A percentile compares a stretch with the other conserved stretches of the same genome.
Conservation (phyloP, 140 eudicot species). For the Erigeron philadelphicus region DNA sequence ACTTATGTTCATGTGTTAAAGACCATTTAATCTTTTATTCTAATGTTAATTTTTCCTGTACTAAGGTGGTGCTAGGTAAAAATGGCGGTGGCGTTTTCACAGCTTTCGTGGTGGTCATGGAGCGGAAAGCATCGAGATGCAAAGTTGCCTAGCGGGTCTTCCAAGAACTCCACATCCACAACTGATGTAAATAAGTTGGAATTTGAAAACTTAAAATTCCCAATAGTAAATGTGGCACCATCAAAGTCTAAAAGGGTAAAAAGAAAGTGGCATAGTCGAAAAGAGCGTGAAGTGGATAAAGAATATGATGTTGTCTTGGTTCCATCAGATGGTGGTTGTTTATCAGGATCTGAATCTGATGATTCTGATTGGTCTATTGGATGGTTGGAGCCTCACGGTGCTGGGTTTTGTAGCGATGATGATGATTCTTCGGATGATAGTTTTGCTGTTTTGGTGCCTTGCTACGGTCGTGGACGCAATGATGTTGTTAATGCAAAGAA, state of each 20-base stretch:
- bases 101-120: conserved; percentile 65
- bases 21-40: background rate
- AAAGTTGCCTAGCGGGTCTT: conserved; percentile 26
- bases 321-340: conserved; percentile 71
- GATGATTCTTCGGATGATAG: conserved; percentile 57
- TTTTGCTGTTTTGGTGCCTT: conserved; percentile 74
- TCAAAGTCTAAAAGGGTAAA: conserved; percentile 43
- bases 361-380: conserved; percentile 86
- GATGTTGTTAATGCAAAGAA: conserved; percentile 24
- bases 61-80: conserved; percentile 10
- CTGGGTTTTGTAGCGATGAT: conserved; percentile 60
- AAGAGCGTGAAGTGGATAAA: conserved; percentile 49
- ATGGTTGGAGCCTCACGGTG: conserved; percentile 80
- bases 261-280: conserved; percentile 42
- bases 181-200: conserved; percentile 38
- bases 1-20: background rate
- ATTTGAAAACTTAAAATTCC: conserved; percentile 41
- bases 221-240: conserved; percentile 39
- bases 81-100: conserved; percentile 59
- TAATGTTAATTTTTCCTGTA: conserved; percentile 8
- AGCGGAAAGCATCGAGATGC: conserved; percentile 59
- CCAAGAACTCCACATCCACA: conserved; percentile 36
- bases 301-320: conserved; percentile 66
- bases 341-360: conserved; percentile 73
- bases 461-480: conserved; percentile 57